These are phyloP conservation scores for Bipolaris gigantea DNA, from an alignment of 2,329 filamentous ascomycete genomes.

Conservation along the genomic window DNA sequence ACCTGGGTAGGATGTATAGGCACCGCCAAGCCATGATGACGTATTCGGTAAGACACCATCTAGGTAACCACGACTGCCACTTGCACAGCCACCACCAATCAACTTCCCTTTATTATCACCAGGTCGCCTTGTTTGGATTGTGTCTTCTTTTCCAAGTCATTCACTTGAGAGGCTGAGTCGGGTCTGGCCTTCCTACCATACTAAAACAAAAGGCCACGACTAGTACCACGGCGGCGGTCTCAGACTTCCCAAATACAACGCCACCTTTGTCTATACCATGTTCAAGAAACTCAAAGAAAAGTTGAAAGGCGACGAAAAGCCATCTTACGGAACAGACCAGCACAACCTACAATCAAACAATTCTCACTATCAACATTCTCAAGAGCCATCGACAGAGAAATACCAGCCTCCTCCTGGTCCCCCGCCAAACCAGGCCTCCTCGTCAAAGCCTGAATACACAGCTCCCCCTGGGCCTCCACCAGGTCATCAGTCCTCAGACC, in stretches of 20 bases:
- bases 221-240: background rate
- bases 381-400: slow-evolving; percentile 26
- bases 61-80: background rate
- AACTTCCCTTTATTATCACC: slow-evolving; percentile 4
- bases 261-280: slow-evolving; percentile 21
- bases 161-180: background rate
- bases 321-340: slow-evolving; percentile 22
- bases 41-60: slow-evolving; percentile 3
- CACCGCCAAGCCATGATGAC: slow-evolving; percentile 16
- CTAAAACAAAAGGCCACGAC: background rate
- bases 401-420: slow-evolving; percentile 37
- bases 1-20: background rate
- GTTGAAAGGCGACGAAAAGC: slow-evolving; percentile 32
- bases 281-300: slow-evolving; percentile 44
- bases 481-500: slow-evolving; percentile 24
- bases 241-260: background rate
- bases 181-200: background rate
- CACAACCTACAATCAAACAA: slow-evolving; percentile 33
- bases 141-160: background rate
- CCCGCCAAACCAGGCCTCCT: slow-evolving; percentile 28
- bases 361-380: slow-evolving; percentile 24
- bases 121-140: background rate
- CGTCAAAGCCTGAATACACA: slow-evolving; percentile 18
- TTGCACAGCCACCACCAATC: slow-evolving; percentile 12
- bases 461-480: slow-evolving; percentile 26